Evolutionary conservation across 176 grass and related monocot genomes (phyloP), one percentile per base, ranked within the genome.

Genomic region (Oryza brachyantha): DNA sequence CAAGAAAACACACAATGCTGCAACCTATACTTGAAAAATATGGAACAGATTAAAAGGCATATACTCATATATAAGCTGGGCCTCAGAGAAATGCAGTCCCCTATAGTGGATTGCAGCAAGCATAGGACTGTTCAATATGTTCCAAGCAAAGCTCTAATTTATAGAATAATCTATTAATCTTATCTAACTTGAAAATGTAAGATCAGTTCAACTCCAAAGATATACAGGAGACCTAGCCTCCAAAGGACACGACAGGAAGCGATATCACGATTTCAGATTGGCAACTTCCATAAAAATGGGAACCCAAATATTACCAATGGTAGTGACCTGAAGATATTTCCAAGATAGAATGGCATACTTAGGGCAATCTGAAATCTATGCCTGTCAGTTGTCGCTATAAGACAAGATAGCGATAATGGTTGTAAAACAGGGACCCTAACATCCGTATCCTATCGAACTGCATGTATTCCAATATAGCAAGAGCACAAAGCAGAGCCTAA

Each of bases 151-250:
- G 39, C 31, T 31, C 37, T 19, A 61, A 13, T 46, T 46, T 46
- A 13, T 46, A 46, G 13, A 28, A 37, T 54, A 79, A 38, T 0
- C 45, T 16, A 66, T 6, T 43, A 19, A 75, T 67, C 37, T 50
- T 58, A 61, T 4, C 43, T 46, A 46, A 16, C 39, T 13, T 75
- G 13, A 68, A 73, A 68, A 80, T 61, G 74, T 16, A 74, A 74
- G 40, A 21, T n/a, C 27, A 67, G 43, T 46, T 46, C 16, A 46
- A 59, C 29, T 54, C 5, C 0, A 5, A 74, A 61, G 10, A 60
- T 27, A 59, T 13, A 66, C 19, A 26, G 7, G 65, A 58, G 1
- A 3, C 52, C 16, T 19, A 46, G 14, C 43, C 22, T 28, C 24
- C 61, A 48, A 54, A 73, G 79, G 55, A 25, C 22, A 52, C 3